Conservation (phyloP, 1,284 basidiomycete genomes). For the Albatrellus sp. region DNA sequence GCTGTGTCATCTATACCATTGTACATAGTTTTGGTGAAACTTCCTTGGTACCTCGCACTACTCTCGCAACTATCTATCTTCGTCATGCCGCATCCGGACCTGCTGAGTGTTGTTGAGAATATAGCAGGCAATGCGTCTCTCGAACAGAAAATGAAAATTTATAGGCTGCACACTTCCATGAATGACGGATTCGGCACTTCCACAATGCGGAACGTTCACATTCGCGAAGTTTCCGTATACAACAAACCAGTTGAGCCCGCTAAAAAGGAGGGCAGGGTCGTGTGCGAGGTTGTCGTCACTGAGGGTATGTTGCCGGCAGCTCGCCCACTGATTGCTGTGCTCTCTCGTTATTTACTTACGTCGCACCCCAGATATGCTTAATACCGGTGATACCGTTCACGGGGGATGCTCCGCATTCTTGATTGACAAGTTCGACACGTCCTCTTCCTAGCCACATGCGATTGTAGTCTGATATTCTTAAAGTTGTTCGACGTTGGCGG, state of each 20-base stretch:
- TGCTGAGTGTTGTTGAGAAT: too few species aligned
- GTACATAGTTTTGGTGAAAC: too few species aligned
- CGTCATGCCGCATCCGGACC: too few species aligned
- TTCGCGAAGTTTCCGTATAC: constrained; percentile 2
- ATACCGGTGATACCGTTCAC: constrained; percentile 30
- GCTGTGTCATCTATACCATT: too few species aligned
- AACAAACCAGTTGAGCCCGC: constrained; percentile 1
- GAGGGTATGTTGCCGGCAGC: neutral
- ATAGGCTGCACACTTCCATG: neutral
- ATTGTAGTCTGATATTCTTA: neutral
- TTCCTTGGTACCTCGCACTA: too few species aligned
- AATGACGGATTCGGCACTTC: neutral
- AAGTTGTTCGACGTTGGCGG: constrained; percentile 34
- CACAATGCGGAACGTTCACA: neutral
- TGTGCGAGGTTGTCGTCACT: constrained; percentile 4
- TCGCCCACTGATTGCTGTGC: neutral
- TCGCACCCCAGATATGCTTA: constrained; percentile 34
- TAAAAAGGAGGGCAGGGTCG: constrained; percentile 4
- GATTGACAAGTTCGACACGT: constrained; percentile 32
- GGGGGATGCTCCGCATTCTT: constrained; percentile 40
- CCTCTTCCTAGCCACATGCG: neutral
- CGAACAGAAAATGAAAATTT: neutral
- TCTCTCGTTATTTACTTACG: neutral
- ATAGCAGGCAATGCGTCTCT: neutral
- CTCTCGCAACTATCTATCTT: too few species aligned